Percentiles rank a stretch among this genome's conserved stretches.
These are phyloP conservation scores for Linnemannia hyalina DNA, from an alignment of 192 early-diverging fungal species.

Conservation along the genomic window DNA sequence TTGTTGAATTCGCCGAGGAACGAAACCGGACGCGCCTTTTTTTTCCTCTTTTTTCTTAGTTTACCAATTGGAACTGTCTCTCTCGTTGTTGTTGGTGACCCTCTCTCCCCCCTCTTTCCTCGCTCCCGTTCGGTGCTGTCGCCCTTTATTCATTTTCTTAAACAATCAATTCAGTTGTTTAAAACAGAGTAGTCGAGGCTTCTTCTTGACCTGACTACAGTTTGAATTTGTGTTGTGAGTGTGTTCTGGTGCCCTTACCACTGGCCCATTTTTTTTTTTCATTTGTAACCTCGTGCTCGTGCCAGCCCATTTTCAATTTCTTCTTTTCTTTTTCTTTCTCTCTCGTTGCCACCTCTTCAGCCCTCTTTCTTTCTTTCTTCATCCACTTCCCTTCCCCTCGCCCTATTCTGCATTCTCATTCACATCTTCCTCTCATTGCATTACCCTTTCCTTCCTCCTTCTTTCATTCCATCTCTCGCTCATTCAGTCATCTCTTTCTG, in stretches of 20 bases:
- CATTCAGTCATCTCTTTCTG: not conserved
- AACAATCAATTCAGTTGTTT: not conserved
- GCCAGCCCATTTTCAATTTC: not conserved
- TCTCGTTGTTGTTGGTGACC: not conserved
- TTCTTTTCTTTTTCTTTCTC: not conserved
- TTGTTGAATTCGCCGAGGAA: slow-evolving; percentile 2
- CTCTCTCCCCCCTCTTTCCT: not conserved
- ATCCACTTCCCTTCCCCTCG: not conserved
- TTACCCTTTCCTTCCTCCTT: not conserved
- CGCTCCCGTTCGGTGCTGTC: not conserved
- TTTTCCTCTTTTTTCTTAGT: not conserved
- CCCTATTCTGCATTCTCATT: not conserved
- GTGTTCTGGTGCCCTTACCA: not conserved
- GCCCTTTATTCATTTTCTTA: not conserved
- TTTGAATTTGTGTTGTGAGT: not conserved
- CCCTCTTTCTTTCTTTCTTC: slow-evolving; percentile 6
- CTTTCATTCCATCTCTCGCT: not conserved
- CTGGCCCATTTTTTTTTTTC: not conserved
- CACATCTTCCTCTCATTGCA: not conserved
- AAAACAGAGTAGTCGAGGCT: not conserved
- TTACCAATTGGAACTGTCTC: not conserved
- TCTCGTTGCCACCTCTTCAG: not conserved
- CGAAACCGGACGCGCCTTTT: not conserved
- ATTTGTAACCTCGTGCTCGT: not conserved
- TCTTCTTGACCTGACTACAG: not conserved